phyloP scores from a whole-genome alignment of 345 rosid genomes.

The Moringa oleifera region DNA sequence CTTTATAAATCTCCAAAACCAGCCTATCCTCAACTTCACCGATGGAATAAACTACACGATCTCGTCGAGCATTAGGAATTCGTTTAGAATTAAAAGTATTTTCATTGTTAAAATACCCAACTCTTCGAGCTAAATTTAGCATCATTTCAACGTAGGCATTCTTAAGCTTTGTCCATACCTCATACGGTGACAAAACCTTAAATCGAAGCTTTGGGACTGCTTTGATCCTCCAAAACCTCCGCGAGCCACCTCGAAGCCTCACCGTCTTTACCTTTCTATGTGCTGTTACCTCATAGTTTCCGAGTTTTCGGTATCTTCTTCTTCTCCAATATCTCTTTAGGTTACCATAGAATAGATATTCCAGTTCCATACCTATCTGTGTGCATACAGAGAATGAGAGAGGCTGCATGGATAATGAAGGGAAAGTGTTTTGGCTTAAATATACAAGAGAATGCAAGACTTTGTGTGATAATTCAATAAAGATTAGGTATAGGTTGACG shows the following conservation, averaged over 20 bases:
- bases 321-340: constrained; percentile 33
- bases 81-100: constrained; percentile 23
- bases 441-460: no score
- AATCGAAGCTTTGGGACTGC: constrained; percentile 21
- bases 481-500: neutral
- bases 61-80: constrained; percentile 23
- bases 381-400: no score
- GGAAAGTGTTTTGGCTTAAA: neutral
- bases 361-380: no score
- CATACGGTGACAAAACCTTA: constrained; percentile 22
- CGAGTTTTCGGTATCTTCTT: constrained; percentile 24
- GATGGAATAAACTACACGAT: constrained; percentile 2
- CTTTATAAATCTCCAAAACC: constrained; percentile 33
- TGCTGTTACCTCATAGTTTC: neutral
- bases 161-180: constrained; percentile 27
- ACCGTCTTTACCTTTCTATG: constrained; percentile 16
- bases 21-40: constrained; percentile 30
- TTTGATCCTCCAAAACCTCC: constrained; percentile 36
- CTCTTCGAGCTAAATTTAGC: constrained; percentile 22
- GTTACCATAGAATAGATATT: constrained; percentile 11
- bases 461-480: neutral
- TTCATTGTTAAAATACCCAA: constrained; percentile 19
- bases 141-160: constrained; percentile 30
- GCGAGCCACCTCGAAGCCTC: constrained; percentile 17
- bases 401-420: neutral